Conservation (phyloP, 768 basidiomycete species). For the Mycena alexandri region DNA sequence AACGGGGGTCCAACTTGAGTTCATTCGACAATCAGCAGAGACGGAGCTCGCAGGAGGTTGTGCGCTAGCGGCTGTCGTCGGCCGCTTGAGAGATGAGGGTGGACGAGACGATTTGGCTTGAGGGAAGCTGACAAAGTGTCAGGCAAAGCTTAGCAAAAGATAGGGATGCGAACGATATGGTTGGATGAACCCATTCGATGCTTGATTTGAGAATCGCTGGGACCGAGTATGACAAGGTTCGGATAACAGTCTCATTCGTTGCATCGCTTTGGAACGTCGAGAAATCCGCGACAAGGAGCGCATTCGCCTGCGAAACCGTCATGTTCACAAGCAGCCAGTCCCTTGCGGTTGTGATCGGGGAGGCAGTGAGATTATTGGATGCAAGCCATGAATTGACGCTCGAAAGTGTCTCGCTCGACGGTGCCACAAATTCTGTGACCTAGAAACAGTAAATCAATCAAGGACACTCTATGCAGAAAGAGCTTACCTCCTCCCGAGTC, state of each 20-base stretch:
- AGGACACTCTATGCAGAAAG: neutral
- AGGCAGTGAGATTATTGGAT: neutral
- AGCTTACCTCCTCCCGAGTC: neutral
- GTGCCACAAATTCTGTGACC: neutral
- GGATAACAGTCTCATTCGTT: neutral
- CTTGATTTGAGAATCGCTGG: neutral
- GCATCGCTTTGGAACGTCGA: neutral
- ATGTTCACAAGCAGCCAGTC: no score
- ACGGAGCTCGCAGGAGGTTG: neutral
- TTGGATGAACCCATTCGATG: constrained; percentile 12
- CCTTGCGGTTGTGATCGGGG: no score
- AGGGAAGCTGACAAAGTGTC: neutral
- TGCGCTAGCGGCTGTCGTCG: neutral
- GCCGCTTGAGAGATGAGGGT: neutral
- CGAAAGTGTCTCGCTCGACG: neutral
- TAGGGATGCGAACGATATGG: neutral
- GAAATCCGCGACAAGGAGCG: constrained; percentile 9
- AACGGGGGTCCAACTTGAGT: constrained; percentile 3
- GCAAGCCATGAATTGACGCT: constrained; percentile 5
- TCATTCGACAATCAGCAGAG: neutral
- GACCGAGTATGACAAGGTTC: constrained; percentile 4
- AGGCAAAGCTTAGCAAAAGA: neutral
- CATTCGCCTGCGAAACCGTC: constrained; percentile 3
- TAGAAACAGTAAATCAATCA: neutral
- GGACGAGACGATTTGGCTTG: no score